A percentile compares a stretch with the other conserved stretches of the same genome.
Evolutionary conservation across 176 grass and related monocot species (phyloP).

Genomic region (Secale cereale): DNA sequence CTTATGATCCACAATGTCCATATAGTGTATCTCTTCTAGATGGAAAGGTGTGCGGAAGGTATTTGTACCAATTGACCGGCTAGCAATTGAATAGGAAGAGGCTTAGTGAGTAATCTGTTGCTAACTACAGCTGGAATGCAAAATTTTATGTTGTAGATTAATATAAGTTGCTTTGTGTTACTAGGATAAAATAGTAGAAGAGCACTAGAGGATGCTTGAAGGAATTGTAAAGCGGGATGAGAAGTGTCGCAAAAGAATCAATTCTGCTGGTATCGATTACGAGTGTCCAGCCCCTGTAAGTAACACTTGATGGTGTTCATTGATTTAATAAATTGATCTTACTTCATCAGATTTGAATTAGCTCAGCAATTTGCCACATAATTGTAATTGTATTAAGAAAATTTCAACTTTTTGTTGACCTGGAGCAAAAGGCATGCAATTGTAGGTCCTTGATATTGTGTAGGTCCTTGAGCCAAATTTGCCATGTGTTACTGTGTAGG

Average conservation of each 20-base stretch:
- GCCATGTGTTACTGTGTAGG: not conserved
- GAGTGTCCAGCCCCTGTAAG: constrained; percentile 82
- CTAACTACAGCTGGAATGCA: not conserved
- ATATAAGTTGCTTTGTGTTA: not conserved
- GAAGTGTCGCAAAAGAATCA: constrained; percentile 72
- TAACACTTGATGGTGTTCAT: constrained; percentile 14
- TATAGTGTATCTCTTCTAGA: constrained; percentile 38
- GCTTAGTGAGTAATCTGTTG: constrained; percentile 56
- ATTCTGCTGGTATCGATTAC: constrained; percentile 70
- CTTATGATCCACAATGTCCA: too few relatives aligned
- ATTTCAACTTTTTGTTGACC: too few relatives aligned
- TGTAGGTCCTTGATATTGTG: too few relatives aligned
- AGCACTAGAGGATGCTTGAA: constrained; percentile 67
- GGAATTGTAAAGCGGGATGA: constrained; percentile 73
- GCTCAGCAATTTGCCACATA: not conserved
- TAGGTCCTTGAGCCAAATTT: too few relatives aligned
- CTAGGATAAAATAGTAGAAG: constrained; percentile 71
- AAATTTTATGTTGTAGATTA: not conserved
- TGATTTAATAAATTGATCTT: not conserved
- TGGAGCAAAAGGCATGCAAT: too few relatives aligned
- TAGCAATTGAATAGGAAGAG: constrained; percentile 50
- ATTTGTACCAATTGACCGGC: constrained; percentile 47
- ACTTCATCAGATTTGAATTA: not conserved
- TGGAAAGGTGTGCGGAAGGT: constrained; percentile 57
- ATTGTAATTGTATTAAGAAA: too few relatives aligned